Conservation (phyloP, 495 filamentous ascomycete genomes). For the Pseudomonodictys pantanalensis region DNA sequence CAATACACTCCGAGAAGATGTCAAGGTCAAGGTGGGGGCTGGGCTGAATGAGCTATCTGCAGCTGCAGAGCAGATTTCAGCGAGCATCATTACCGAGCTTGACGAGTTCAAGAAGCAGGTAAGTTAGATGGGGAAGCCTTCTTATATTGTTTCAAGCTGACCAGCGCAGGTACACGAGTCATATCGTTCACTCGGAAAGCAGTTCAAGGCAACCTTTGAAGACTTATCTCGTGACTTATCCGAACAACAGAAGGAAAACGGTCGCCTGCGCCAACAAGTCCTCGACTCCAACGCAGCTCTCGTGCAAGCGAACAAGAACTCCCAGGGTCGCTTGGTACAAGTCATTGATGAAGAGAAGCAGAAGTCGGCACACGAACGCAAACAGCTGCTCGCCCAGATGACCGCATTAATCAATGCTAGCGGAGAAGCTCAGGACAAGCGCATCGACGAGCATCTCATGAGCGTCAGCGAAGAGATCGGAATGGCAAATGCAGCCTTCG, state of each 20-base stretch:
- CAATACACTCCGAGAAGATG: conserved; percentile 77
- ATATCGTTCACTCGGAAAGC: conserved; percentile 81
- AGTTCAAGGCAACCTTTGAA: conserved; percentile 84
- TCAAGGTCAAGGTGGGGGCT: conserved; percentile 80
- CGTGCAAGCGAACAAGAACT: conserved; percentile 61
- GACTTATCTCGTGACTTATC: conserved; percentile 68
- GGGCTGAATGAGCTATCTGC: conserved; percentile 79
- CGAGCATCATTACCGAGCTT: conserved; percentile 86
- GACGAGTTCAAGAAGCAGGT: conserved; percentile 74
- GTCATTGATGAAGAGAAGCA: conserved; percentile 72
- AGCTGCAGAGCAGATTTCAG: conserved; percentile 82
- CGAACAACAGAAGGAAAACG: conserved; percentile 74
- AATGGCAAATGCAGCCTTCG: conserved; percentile 46
- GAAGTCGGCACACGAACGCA: conserved; percentile 70
- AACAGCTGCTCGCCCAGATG: conserved; percentile 72
- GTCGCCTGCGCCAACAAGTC: conserved; percentile 66
- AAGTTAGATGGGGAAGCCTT: conserved; percentile 7
- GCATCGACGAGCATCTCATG: conserved; percentile 63
- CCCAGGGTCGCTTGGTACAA: conserved; percentile 65
- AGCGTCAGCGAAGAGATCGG: conserved; percentile 60
- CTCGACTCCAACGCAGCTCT: conserved; percentile 62
- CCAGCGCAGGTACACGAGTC: conserved; percentile 67
- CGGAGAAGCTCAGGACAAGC: conserved; percentile 66
- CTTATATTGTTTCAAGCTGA: conserved; percentile 29
- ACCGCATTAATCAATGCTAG: conserved; percentile 68